Percentiles rank a stretch among this genome's conserved stretches.
Conservation (phyloP, 2,329 filamentous ascomycete genomes). For the Colletotrichum shisoi region DNA sequence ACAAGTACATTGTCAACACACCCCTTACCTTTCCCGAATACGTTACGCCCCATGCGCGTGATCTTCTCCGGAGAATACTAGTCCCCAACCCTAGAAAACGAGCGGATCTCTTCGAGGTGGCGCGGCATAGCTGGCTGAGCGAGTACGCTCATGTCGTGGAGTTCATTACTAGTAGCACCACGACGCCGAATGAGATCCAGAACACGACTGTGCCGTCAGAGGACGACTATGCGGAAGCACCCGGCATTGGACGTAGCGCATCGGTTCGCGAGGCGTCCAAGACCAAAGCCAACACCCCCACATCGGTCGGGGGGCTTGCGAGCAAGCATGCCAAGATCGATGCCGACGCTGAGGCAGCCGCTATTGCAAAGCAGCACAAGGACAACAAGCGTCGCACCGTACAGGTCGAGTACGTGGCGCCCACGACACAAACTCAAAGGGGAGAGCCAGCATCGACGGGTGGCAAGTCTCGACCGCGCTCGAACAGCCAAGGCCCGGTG, state of each 20-base stretch:
- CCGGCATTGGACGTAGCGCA: constrained; percentile 68
- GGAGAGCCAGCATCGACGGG: constrained; percentile 54
- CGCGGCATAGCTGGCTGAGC: constrained; percentile 95
- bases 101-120: constrained; percentile 96
- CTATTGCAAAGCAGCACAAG: constrained; percentile 70
- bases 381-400: constrained; percentile 94
- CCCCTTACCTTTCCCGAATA: constrained; percentile 98
- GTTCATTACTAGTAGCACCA: constrained; percentile 95
- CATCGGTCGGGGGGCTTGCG: constrained; percentile 68
- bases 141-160: constrained; percentile 97
- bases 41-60: constrained; percentile 93
- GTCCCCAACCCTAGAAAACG: constrained; percentile 94
- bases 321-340: constrained; percentile 80
- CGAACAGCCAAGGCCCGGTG: constrained; percentile 62
- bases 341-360: constrained; percentile 63
- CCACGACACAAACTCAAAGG: constrained; percentile 82
- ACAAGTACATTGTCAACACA: constrained; percentile 99
- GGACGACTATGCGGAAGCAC: constrained; percentile 58
- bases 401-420: constrained; percentile 96
- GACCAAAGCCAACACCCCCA: constrained; percentile 61
- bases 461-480: constrained; percentile 53
- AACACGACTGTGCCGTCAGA: constrained; percentile 74
- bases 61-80: constrained; percentile 89
- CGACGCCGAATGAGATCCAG: constrained; percentile 83
- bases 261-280: constrained; percentile 90